These are phyloP conservation scores for Didymella sp. DNA, from an alignment of 2,329 filamentous ascomycete species.

Conservation along the genomic window DNA sequence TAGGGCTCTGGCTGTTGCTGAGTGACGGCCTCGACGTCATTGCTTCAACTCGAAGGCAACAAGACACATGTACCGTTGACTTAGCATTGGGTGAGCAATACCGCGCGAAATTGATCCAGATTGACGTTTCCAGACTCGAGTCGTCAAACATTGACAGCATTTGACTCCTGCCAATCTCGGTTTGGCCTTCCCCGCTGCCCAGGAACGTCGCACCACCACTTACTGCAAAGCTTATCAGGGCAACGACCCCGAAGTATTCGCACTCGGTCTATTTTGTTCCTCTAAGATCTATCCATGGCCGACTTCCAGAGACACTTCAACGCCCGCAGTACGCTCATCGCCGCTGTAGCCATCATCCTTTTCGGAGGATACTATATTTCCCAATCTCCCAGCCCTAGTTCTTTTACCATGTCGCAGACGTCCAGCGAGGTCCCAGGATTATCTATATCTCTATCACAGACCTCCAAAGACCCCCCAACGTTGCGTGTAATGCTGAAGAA, in stretches of 20 bases:
- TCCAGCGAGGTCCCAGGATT: slow-evolving; percentile 35
- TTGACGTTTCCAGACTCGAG: not conserved
- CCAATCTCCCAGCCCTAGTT: slow-evolving; percentile 26
- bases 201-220: slow-evolving; percentile 12
- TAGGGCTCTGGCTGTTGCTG: not conserved
- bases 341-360: slow-evolving; percentile 34
- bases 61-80: not conserved
- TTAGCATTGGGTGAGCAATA: not conserved
- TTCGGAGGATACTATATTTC: slow-evolving; percentile 42
- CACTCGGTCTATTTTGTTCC: not conserved
- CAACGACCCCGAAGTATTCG: not conserved
- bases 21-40: slow-evolving; percentile 6
- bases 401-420: slow-evolving; percentile 34
- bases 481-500: slow-evolving; percentile 50
- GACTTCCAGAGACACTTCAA: slow-evolving; percentile 33
- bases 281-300: slow-evolving; percentile 15
- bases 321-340: slow-evolving; percentile 35
- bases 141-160: not conserved
- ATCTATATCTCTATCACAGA: slow-evolving; percentile 40
- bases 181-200: slow-evolving; percentile 26
- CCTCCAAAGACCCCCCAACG: slow-evolving; percentile 39
- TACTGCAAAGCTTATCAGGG: slow-evolving; percentile 3
- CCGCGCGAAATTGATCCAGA: not conserved
- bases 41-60: not conserved
- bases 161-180: slow-evolving; percentile 26